Evolutionary conservation across 2,329 filamentous ascomycete species (phyloP).

Genomic region (Aspergillus proliferans): DNA sequence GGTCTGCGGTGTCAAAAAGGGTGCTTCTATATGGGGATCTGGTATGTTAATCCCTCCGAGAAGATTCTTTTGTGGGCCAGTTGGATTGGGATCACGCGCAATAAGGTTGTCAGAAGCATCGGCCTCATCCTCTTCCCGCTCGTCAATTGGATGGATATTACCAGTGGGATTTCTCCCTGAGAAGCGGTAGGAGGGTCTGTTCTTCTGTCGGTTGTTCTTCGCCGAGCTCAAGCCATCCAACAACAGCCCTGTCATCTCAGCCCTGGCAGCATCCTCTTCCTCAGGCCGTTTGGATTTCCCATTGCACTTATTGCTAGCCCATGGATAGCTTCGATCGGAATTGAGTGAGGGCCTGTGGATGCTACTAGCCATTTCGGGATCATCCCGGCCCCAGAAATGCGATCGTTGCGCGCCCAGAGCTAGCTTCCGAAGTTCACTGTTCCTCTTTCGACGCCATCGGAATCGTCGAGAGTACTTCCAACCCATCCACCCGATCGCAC

Average conservation of each 20-base stretch:
- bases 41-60: conserved; percentile 2
- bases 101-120: conserved; percentile 4
- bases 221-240: conserved; percentile 36
- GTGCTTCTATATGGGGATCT: conserved; percentile 23
- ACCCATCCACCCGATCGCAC: conserved; percentile 43
- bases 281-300: conserved; percentile 21
- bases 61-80: not conserved
- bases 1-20: conserved; percentile 20
- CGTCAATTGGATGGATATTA: conserved; percentile 58
- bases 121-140: conserved; percentile 54
- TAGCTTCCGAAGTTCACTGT: conserved; percentile 50
- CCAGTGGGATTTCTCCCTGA: conserved; percentile 45
- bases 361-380: conserved; percentile 34
- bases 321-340: conserved; percentile 19
- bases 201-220: conserved; percentile 32
- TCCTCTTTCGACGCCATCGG: conserved; percentile 38
- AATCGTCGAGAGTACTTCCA: conserved; percentile 49
- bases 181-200: conserved; percentile 34
- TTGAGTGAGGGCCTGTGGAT: conserved; percentile 23
- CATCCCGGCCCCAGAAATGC: conserved; percentile 34
- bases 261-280: conserved; percentile 20
- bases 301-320: conserved; percentile 19
- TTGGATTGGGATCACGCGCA: conserved; percentile 8
- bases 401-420: conserved; percentile 46
- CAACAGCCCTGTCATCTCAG: conserved; percentile 39